A percentile compares a stretch with the other conserved stretches of the same genome.
These are phyloP conservation scores for Chlorophyllum brunneum DNA, from an alignment of 768 basidiomycete genomes.

Conservation along the genomic window DNA sequence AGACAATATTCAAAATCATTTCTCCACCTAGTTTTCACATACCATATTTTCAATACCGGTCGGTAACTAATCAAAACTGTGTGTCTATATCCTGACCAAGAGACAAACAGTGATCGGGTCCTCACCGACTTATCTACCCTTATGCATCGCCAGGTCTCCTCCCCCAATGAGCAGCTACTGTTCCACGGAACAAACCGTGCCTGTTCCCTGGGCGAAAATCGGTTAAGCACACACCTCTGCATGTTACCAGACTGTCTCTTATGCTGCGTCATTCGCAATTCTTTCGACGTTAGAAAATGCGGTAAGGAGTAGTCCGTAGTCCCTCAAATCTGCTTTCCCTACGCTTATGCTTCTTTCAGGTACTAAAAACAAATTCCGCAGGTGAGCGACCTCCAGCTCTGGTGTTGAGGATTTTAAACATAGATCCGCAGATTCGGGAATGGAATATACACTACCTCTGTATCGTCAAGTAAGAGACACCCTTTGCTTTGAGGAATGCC, in stretches of 20 bases:
- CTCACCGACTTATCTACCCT: constrained; percentile 18
- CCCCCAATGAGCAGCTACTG: constrained; percentile 53
- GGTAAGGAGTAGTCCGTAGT: constrained; percentile 41
- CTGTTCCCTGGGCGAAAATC: constrained; percentile 55
- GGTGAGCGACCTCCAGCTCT: neutral
- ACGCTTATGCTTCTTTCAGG: constrained; percentile 28
- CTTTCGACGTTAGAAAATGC: constrained; percentile 57
- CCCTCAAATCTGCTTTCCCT: neutral
- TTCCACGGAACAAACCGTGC: constrained; percentile 67
- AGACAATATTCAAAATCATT: constrained; percentile 48
- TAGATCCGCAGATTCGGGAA: constrained; percentile 49
- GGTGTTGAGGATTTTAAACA: neutral
- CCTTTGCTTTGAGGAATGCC: neutral
- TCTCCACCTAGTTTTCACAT: constrained; percentile 39
- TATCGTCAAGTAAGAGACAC: constrained; percentile 54
- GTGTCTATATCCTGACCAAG: neutral
- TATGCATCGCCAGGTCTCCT: constrained; percentile 19
- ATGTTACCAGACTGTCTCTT: constrained; percentile 45
- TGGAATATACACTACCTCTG: constrained; percentile 64
- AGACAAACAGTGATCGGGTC: constrained; percentile 25
- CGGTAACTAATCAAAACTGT: constrained; percentile 5
- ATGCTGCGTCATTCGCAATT: constrained; percentile 53
- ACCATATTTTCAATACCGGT: constrained; percentile 47
- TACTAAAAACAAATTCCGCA: constrained; percentile 50
- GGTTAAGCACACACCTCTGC: constrained; percentile 44